phyloP scores from a whole-genome alignment of 2,329 filamentous ascomycete species.

The Nemania abortiva region DNA sequence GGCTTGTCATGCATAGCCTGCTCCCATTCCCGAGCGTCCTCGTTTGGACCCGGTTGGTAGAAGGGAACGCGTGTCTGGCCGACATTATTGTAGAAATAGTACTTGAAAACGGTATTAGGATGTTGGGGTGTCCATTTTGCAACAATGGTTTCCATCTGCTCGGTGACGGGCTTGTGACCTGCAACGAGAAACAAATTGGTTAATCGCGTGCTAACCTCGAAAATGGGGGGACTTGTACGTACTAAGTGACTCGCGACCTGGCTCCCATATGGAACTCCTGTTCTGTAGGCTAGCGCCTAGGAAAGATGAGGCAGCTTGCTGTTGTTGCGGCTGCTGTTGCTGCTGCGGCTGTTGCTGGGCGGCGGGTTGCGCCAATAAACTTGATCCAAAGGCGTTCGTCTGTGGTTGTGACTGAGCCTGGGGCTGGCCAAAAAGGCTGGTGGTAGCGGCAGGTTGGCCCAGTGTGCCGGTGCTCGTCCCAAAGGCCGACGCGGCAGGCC shows the following conservation, averaged over 20 bases:
- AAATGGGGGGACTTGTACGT: conserved; percentile 23
- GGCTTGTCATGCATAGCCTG: conserved; percentile 85
- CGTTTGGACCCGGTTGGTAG: conserved; percentile 76
- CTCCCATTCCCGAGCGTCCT: conserved; percentile 85
- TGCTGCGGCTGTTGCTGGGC: conserved; percentile 54
- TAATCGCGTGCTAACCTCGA: conserved; percentile 6
- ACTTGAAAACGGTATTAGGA: conserved; percentile 79
- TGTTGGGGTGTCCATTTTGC: conserved; percentile 80
- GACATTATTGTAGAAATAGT: conserved; percentile 90
- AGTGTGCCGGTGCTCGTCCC: conserved; percentile 42
- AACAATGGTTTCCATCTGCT: conserved; percentile 77
- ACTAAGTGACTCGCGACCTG: conserved; percentile 50
- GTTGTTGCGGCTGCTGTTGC: conserved; percentile 52
- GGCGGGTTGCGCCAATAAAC: conserved; percentile 50
- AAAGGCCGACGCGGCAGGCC: conserved; percentile 41
- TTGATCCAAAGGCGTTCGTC: conserved; percentile 47
- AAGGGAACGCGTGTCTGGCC: conserved; percentile 80
- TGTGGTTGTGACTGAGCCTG: conserved; percentile 49
- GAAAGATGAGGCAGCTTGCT: conserved; percentile 58
- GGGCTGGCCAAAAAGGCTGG: conserved; percentile 58
- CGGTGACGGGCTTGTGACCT: conserved; percentile 79
- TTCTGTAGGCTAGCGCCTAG: conserved; percentile 57
- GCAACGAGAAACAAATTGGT: conserved; percentile 34
- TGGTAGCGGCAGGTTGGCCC: conserved; percentile 44
- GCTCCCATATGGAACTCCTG: conserved; percentile 49